Evolutionary conservation across 108 stramenopile species (phyloP).

Genomic region (Fragilariopsis cylindrus): DNA sequence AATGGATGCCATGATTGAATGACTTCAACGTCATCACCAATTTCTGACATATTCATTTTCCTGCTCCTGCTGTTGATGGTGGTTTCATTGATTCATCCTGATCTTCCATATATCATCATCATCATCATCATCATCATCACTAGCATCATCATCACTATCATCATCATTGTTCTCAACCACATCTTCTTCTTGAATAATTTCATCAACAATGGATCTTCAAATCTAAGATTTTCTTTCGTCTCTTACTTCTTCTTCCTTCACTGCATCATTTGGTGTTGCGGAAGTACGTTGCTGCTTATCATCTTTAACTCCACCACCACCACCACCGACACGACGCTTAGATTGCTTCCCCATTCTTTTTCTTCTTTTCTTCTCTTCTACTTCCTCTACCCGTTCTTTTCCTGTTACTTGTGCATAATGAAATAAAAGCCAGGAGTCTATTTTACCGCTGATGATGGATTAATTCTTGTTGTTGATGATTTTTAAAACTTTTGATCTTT

Average conservation of each 20-base stretch:
- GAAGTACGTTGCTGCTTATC: constrained; percentile 26
- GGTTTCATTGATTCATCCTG: not conserved
- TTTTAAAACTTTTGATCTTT: too few relatives aligned
- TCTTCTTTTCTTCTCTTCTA: too few relatives aligned
- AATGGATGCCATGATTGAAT: constrained; percentile 59
- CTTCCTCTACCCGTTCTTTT: too few relatives aligned
- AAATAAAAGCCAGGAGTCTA: too few relatives aligned
- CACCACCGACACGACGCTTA: constrained; percentile 30
- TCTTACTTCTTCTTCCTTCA: constrained; percentile 38
- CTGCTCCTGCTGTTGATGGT: not conserved
- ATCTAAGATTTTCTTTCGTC: constrained; percentile 67
- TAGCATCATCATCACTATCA: constrained; percentile 37
- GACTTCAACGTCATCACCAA: constrained; percentile 25
- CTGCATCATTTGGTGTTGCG: not conserved
- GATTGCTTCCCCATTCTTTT: constrained; percentile 66
- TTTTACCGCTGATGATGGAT: too few relatives aligned
- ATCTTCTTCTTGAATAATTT: constrained; percentile 64
- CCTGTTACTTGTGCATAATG: too few relatives aligned
- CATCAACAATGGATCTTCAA: constrained; percentile 86
- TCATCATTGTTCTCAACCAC: constrained; percentile 59
- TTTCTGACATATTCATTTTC: not conserved
- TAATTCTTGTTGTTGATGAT: too few relatives aligned
- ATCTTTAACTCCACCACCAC: not conserved
- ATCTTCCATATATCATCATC: constrained; percentile 9
- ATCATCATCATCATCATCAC: constrained; percentile 39